Base-by-base conservation (phyloP, 768 basidiomycete species). In the Coprinopsis marcescibilis region DNA sequence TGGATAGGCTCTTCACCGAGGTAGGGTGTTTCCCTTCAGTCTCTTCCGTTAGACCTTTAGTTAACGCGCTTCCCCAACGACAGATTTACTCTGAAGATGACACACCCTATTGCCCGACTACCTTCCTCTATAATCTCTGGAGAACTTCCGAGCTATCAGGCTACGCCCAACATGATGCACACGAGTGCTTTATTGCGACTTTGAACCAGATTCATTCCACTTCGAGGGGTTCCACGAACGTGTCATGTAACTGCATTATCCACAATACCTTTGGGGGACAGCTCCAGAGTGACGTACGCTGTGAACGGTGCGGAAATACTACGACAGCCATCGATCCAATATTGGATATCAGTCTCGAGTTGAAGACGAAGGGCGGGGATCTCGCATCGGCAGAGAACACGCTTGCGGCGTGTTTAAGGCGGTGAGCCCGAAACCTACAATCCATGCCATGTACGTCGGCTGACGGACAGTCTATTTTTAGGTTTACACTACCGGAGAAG, bases 91-190 rank as follows among this genome's bases (percentile, higher is more conserved):
- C 79, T 3, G 68, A 75, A 3, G 80, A 79, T 51, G 61, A 67
- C 8, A 62, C 70, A 5, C 82, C 91, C 0, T 85, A 81, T 55
- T 92, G 89, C 0, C 94, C 95, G 0, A 79, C 83, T 2, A 80
- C 81, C 2, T 85, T 97, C 60, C 75, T 98, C 6, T 73, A 83
- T 12, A 83, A 86, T 21, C 88, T 85, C 26, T 97, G 93, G 94
- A 79, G 74, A 55, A 76, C 74, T 51, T 83, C 85, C 0, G 91
- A 95, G 51, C 71, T 97, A 21, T 80, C 90, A 3, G 94, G 93
- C 2, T 91, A 97, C 58, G 81, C 89, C 0, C 95, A 98, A 61
- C 95, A 95, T 58, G 94, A 97, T 51, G 89, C 91, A 2, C 91
- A 94, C 70, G 85, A 90, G 62, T 86, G 82, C 59, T 88, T 90